phyloP scores from a whole-genome alignment of 495 filamentous ascomycete species.

The Stereocaulon alpinum region DNA sequence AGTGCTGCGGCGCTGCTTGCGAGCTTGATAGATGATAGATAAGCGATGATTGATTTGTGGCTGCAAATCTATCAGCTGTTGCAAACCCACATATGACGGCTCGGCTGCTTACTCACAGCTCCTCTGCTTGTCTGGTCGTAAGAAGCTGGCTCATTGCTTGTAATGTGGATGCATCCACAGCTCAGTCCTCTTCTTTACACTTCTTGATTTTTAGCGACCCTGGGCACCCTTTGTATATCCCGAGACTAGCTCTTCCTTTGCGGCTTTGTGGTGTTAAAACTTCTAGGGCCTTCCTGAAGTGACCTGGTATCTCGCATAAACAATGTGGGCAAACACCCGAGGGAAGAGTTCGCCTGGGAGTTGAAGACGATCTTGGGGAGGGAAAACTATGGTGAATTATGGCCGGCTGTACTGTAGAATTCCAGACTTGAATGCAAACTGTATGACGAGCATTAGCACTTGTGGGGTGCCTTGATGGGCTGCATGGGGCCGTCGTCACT shows the following conservation, averaged over 20 bases:
- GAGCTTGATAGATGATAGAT: slow-evolving; percentile 65
- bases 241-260: background rate
- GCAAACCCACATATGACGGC: background rate
- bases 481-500: background rate
- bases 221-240: background rate
- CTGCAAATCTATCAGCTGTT: slow-evolving; percentile 34
- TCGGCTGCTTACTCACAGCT: slow-evolving; percentile 54
- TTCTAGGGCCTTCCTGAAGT: background rate
- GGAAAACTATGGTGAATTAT: no score
- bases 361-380: no score
- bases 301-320: background rate
- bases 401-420: no score
- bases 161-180: background rate
- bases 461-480: background rate
- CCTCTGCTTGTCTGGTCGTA: slow-evolving; percentile 72
- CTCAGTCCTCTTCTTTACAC: background rate
- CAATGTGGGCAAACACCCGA: no score
- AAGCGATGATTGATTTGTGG: slow-evolving; percentile 85
- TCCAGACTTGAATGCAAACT: background rate
- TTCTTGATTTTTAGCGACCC: background rate
- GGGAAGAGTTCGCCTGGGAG: no score
- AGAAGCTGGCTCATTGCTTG: slow-evolving; percentile 63
- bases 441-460: background rate
- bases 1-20: slow-evolving; percentile 56
- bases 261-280: background rate